Conservation (phyloP, 2,329 filamentous ascomycete species). For the Fusarium dimerum region DNA sequence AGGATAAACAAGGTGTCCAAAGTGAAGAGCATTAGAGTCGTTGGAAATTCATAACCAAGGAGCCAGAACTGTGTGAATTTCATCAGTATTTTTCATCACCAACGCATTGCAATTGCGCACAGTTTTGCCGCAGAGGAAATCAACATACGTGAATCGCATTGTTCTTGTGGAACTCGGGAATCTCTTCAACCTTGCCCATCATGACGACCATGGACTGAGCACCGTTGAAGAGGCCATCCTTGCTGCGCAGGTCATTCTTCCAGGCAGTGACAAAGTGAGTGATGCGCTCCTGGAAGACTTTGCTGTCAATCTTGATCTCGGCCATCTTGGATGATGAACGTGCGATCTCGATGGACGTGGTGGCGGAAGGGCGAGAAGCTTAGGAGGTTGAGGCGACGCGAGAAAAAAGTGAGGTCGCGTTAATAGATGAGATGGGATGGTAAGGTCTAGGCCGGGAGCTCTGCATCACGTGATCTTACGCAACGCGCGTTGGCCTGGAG, state of each 20-base stretch:
- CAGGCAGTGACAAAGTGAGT: slow-evolving; percentile 85
- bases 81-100: slow-evolving; percentile 14
- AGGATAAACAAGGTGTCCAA: slow-evolving; percentile 86
- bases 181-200: slow-evolving; percentile 94
- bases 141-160: slow-evolving; percentile 86
- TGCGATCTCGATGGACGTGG: slow-evolving; percentile 31
- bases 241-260: slow-evolving; percentile 92
- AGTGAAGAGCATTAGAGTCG: slow-evolving; percentile 91
- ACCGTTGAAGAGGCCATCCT: slow-evolving; percentile 82
- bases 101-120: not conserved
- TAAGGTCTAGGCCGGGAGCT: slow-evolving; percentile 18
- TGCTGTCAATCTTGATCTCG: slow-evolving; percentile 94
- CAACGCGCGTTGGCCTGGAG: slow-evolving; percentile 23
- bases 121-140: not conserved
- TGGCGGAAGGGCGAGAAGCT: slow-evolving; percentile 22
- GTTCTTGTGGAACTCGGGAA: slow-evolving; percentile 87
- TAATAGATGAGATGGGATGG: slow-evolving; percentile 33
- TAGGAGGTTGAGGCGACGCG: slow-evolving; percentile 35
- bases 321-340: slow-evolving; percentile 53
- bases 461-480: slow-evolving; percentile 37
- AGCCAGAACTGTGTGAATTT: slow-evolving; percentile 78
- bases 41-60: slow-evolving; percentile 96
- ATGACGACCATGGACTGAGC: slow-evolving; percentile 84
- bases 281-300: slow-evolving; percentile 90
- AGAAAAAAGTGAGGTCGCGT: slow-evolving; percentile 45